Base-by-base conservation (phyloP, 306 rosid species). In the Cucumis sativus region DNA sequence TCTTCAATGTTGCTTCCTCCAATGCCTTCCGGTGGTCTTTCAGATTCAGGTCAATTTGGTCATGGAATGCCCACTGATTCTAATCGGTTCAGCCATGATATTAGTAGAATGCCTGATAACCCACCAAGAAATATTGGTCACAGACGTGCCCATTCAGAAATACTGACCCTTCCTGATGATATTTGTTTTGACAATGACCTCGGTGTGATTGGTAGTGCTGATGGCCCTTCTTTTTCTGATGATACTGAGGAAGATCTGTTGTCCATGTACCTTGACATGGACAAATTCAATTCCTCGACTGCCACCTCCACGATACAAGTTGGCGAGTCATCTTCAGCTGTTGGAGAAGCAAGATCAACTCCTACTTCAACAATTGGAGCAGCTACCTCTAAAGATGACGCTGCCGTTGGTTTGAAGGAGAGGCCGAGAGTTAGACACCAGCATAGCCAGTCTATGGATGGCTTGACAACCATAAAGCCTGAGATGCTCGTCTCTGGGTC, bases 361-460 rank as follows among this genome's bases (percentile, higher is more conserved):
- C 63, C 74, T 49, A 23, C 73, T 0, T 80, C 85, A 17, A 47
- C 71, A 83, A 81, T 0, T 87, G 90, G 49, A 79, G 83, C 80
- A 6, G 78, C 82, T 30, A 35, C 88, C 49, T 86, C 89, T 56
- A 82, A 80, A 25, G 97, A 88, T 39, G 81, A 86, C 74, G 23
- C 54, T 57, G 68, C 79, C 47, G 25, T 75, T 18, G 89, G 86
- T 79, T 72, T 79, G 55, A 81, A 79, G 82, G 98, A 87, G 77
- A 85, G 93, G 81, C 98, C 90, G 49, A 89, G 97, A 88, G 86
- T 88, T 66, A 87, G 98, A 82, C 98, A 93, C 84, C 98, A 93
- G 81, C 98, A 94, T 70, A 91, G 97, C 87, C 98, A 90, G 80
- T 94, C 98, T 72, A 91, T 94, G 98, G 98, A 94, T 82, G 98